A percentile compares a stretch with the other conserved stretches of the same genome.
Conservation (phyloP, 2,329 filamentous ascomycete species). For the Ceratocystis lukuohia region DNA sequence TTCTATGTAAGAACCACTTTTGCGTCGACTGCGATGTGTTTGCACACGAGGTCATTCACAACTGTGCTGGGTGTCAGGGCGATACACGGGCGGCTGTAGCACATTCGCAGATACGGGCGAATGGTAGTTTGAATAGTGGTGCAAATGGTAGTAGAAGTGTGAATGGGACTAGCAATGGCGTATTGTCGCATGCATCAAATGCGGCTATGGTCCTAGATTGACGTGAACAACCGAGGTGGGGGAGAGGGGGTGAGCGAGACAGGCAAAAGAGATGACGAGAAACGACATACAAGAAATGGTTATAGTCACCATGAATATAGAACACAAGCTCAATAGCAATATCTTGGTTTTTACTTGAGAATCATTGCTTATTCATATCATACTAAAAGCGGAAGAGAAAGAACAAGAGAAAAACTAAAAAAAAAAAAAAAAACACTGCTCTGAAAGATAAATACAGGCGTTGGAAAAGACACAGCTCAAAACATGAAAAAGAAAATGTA, state of each 20-base stretch:
- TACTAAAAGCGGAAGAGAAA: neutral
- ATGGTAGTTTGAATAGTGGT: conserved; percentile 18
- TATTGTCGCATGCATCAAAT: conserved; percentile 24
- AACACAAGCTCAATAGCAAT: neutral
- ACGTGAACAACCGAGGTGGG: neutral
- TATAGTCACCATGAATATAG: neutral
- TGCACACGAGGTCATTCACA: conserved; percentile 85
- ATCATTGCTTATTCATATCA: neutral
- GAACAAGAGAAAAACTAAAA: neutral
- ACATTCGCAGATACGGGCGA: conserved; percentile 5
- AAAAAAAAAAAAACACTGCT: neutral
- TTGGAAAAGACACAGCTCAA: neutral
- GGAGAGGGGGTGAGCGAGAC: neutral
- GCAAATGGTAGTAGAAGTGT: conserved; percentile 24
- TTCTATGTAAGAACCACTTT: conserved; percentile 78
- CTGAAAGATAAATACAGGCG: neutral
- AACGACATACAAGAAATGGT: neutral
- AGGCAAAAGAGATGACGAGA: neutral
- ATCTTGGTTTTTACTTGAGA: neutral
- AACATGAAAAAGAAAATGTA: neutral
- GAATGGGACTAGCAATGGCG: conserved; percentile 5
- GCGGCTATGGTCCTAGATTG: conserved; percentile 35
- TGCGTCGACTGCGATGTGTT: conserved; percentile 98
- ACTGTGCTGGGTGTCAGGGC: conserved; percentile 79
- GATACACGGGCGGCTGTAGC: conserved; percentile 28